These are phyloP conservation scores for Cajanus cajan DNA, from an alignment of 306 rosid genomes.

Conservation along the genomic window DNA sequence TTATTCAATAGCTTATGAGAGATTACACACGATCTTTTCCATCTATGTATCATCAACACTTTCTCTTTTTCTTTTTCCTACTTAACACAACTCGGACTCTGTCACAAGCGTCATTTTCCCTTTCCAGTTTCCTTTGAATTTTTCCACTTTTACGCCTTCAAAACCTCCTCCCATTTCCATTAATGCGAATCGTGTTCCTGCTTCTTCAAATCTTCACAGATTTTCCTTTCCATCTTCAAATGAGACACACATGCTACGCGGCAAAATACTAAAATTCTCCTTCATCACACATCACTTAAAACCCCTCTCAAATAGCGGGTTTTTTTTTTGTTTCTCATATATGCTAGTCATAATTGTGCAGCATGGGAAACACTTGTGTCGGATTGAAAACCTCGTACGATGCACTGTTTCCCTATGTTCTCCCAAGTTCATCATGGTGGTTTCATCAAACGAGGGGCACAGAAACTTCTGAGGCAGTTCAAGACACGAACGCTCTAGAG, in stretches of 20 bases:
- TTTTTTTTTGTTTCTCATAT: slow-evolving; percentile 35
- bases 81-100: neutral
- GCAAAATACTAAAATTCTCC: no score
- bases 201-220: neutral
- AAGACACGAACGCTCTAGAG: neutral
- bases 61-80: neutral
- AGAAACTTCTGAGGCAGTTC: neutral
- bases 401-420: slow-evolving; percentile 34
- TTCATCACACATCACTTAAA: no score
- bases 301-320: no score
- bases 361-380: slow-evolving; percentile 86
- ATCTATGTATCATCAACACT: neutral
- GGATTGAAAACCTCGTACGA: slow-evolving; percentile 42
- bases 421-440: slow-evolving; percentile 56
- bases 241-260: no score
- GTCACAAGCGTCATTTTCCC: neutral
- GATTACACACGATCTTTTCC: slow-evolving; percentile 1
- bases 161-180: neutral
- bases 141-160: slow-evolving; percentile 29
- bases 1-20: neutral
- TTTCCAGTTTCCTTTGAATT: neutral
- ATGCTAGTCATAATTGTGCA: slow-evolving; percentile 1
- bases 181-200: neutral
- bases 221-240: neutral
- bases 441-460: slow-evolving; percentile 34